Evolutionary conservation across 2,329 filamentous ascomycete species (phyloP).

Genomic region (Aureobasidium sp.): DNA sequence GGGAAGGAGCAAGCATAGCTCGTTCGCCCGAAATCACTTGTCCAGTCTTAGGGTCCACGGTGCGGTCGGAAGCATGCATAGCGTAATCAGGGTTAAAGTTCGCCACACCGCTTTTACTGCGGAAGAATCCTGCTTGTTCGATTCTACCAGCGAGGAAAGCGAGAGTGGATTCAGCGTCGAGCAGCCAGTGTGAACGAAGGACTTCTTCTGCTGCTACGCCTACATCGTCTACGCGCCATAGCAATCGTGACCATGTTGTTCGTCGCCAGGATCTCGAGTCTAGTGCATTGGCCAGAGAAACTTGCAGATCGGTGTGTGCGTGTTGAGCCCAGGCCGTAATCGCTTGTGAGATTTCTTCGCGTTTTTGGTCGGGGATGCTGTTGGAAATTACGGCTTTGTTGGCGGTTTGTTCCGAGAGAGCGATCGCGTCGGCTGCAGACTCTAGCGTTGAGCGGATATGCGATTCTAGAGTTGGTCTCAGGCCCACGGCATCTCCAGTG

Average conservation of each 20-base stretch:
- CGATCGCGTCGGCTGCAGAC: constrained; percentile 58
- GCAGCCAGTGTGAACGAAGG: constrained; percentile 79
- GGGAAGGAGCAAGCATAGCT: not conserved
- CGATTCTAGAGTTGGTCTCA: constrained; percentile 72
- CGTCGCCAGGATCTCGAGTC: constrained; percentile 80
- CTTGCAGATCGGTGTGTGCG: constrained; percentile 85
- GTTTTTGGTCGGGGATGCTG: constrained; percentile 46
- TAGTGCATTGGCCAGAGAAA: constrained; percentile 82
- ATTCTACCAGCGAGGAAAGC: constrained; percentile 86
- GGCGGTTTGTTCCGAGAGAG: constrained; percentile 50
- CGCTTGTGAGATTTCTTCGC: constrained; percentile 59
- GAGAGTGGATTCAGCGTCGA: constrained; percentile 80
- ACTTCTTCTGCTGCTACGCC: constrained; percentile 85
- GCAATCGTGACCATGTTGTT: constrained; percentile 93
- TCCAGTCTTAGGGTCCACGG: constrained; percentile 3
- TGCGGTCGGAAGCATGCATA: constrained; percentile 16
- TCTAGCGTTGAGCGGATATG: constrained; percentile 74
- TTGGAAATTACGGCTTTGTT: constrained; percentile 37
- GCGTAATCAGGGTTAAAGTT: constrained; percentile 21
- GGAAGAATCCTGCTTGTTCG: constrained; percentile 64
- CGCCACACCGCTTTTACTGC: not conserved
- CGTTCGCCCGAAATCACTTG: constrained; percentile 28
- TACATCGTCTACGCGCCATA: constrained; percentile 95
- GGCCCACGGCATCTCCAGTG: constrained; percentile 30
- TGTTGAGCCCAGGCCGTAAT: constrained; percentile 80